Percentiles rank a stretch among this genome's conserved stretches.
Conservation (phyloP, 73 alveolate genomes). For the Stentor roeselii region DNA sequence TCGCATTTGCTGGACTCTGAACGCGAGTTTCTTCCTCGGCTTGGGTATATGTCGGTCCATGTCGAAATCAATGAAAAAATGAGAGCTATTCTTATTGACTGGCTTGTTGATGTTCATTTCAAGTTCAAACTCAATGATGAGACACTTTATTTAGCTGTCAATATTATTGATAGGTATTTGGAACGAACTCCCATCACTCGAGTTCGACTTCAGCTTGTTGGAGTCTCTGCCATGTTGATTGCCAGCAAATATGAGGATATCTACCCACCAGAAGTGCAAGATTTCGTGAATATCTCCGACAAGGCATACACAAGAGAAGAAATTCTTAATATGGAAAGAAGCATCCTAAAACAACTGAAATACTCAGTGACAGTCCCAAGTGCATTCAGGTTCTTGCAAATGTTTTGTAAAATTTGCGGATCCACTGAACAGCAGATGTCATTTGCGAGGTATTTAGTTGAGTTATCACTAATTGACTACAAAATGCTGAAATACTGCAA, state of each 20-base stretch:
- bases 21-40: no score
- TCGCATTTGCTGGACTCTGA: background rate
- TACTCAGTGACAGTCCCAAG: conserved; percentile 39
- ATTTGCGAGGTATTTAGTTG: conserved; percentile 38
- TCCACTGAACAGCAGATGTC: conserved; percentile 25
- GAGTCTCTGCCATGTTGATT: conserved; percentile 63
- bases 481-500: conserved; percentile 35
- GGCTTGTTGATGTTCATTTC: conserved; percentile 73
- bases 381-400: no score
- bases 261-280: conserved; percentile 63
- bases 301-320: conserved; percentile 57
- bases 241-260: conserved; percentile 71
- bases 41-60: no score
- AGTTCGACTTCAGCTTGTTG: conserved; percentile 56
- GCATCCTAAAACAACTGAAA: conserved; percentile 51
- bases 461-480: conserved; percentile 37
- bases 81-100: conserved; percentile 72
- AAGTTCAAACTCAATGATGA: conserved; percentile 70
- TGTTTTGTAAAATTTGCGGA: no score
- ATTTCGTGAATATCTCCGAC: conserved; percentile 60
- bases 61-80: conserved; percentile 64
- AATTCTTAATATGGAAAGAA: conserved; percentile 54
- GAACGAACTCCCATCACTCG: no score
- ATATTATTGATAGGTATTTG: conserved; percentile 58
- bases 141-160: conserved; percentile 61